Base-by-base conservation (phyloP, 1,139 yeast species). In the Yamadazyma atlantica region DNA sequence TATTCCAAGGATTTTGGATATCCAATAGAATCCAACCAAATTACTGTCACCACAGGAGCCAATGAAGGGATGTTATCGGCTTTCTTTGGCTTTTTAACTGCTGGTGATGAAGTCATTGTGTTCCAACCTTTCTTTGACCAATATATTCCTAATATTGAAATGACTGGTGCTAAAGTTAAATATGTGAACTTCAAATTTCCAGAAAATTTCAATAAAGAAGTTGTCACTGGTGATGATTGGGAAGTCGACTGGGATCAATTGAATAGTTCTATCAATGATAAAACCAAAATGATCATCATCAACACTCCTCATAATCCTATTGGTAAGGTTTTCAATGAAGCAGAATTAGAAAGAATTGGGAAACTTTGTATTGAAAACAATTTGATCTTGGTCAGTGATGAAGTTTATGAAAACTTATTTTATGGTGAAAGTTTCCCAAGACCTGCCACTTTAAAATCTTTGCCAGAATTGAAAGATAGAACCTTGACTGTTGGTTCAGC, bases 101-200 rank as follows among this genome's bases (percentile, higher is more conserved):
- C 82, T 1, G 97, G 95, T 13, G 98, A 92, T 56, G 98, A 92
- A 62, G 98, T 84, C 14, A 85, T 92, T 61, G 97, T 92, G n/a
- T 86, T 92, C 58, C 96, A 92, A 61, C 98, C 98, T 2, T 92
- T 88, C 59, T 92, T 92, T 57, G 98, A 92, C 56, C 98, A 92
- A 64, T 92, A 92, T 63, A 86, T 92, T 46, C 81, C 97, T 36
- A 92, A 92, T 63, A 85, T 92, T 54, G 94, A 88, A 60, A 77
- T 92, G 69, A 82, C 95, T 3, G 97, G 97, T 19, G 98, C 96
- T 28, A 85, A 80, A 52, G 88, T 87, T 27, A 88, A 81, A 39
- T 89, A 87, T 53, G 95, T 87, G 28, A 85, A 89, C 36, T 69
- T 92, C 45, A 82, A 82, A 48, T 94, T 92, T 29, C 97, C 98